phyloP scores from a whole-genome alignment of 495 filamentous ascomycete species.

The Podospora anserina region DNA sequence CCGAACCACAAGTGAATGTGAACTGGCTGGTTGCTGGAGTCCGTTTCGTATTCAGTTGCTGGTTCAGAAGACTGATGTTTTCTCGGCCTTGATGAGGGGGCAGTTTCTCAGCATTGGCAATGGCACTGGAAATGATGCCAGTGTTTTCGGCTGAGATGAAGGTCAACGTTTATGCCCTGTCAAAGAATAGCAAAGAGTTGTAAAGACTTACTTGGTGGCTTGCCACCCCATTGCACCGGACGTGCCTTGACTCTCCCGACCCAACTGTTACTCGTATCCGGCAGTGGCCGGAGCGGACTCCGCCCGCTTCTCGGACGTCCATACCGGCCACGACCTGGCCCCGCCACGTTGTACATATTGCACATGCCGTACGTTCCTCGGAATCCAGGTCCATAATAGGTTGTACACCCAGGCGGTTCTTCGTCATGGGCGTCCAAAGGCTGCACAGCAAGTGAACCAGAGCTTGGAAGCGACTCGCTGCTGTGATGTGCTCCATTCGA shows the following conservation, averaged over 20 bases:
- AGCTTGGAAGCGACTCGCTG: constrained; percentile 41
- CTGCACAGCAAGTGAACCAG: constrained; percentile 26
- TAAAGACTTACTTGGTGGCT: constrained; percentile 39
- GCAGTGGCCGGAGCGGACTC: constrained; percentile 58
- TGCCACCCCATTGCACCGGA: constrained; percentile 39
- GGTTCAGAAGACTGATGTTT: constrained; percentile 73
- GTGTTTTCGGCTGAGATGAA: constrained; percentile 46
- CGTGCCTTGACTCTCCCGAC: constrained; percentile 45
- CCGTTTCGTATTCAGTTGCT: constrained; percentile 57
- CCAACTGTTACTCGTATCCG: constrained; percentile 55
- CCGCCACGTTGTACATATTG: constrained; percentile 57
- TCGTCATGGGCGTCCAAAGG: constrained; percentile 33
- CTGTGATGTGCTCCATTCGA: constrained; percentile 50
- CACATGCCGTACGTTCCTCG: background rate
- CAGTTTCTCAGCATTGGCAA: constrained; percentile 77
- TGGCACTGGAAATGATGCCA: constrained; percentile 86
- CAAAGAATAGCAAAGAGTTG: background rate
- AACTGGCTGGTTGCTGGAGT: constrained; percentile 75
- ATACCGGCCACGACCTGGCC: constrained; percentile 75
- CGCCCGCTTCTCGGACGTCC: constrained; percentile 63
- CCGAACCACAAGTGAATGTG: constrained; percentile 79
- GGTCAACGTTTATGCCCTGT: constrained; percentile 6
- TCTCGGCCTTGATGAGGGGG: constrained; percentile 60
- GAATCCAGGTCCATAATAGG: background rate
- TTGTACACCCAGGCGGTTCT: constrained; percentile 31